phyloP scores from a whole-genome alignment of 1,284 basidiomycete genomes.

The Bjerkandera adusta region DNA sequence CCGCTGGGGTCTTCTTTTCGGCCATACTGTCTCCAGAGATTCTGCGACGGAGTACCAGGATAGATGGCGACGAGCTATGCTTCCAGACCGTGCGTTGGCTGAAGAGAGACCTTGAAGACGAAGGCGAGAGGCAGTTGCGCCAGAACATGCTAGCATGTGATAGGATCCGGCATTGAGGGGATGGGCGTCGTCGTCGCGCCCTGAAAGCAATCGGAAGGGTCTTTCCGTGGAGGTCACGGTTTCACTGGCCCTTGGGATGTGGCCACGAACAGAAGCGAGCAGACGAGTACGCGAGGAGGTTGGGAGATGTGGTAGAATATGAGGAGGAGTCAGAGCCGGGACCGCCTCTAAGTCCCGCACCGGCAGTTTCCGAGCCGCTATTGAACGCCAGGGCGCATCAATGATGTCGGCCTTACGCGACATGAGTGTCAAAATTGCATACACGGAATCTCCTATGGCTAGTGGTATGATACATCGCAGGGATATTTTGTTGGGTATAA shows the following conservation, averaged over 20 bases:
- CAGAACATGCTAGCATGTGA: neutral
- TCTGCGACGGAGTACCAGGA: neutral
- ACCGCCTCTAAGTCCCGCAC: neutral
- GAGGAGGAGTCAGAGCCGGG: neutral
- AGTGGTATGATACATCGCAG: neutral
- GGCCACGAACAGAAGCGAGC: too few species aligned
- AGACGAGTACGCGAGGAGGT: neutral
- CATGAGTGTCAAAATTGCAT: neutral
- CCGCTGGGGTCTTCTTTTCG: conserved; percentile 2
- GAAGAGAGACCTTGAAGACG: neutral
- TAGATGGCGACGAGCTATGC: neutral
- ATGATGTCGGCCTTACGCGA: neutral
- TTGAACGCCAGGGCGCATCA: neutral
- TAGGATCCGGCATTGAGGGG: neutral
- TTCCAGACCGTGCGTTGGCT: neutral
- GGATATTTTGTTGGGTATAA: neutral
- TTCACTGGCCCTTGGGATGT: too few species aligned
- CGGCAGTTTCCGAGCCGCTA: neutral
- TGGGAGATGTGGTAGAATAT: neutral
- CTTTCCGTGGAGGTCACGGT: neutral
- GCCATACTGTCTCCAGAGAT: conserved; percentile 4
- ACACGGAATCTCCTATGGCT: neutral
- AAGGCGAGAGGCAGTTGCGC: neutral
- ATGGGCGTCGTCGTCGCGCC: neutral
- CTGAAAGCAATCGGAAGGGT: neutral